These are phyloP conservation scores for Periconia sp. DNA, from an alignment of 2,329 filamentous ascomycete genomes.

Conservation along the genomic window DNA sequence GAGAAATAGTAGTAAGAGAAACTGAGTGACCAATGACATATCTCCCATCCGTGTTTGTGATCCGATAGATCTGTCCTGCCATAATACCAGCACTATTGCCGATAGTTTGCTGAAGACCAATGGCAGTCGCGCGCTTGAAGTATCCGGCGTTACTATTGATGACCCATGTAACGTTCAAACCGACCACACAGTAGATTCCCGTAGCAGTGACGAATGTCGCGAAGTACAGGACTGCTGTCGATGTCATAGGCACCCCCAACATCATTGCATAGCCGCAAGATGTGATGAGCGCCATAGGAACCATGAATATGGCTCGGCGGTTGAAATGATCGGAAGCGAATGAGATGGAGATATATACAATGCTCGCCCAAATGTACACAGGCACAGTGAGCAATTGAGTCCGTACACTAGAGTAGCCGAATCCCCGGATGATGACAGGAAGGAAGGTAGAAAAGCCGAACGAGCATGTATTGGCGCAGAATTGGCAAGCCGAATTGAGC, in stretches of 20 bases:
- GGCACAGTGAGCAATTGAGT: constrained; percentile 41
- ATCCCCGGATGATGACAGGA: constrained; percentile 36
- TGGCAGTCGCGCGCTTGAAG: constrained; percentile 20
- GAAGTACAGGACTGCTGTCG: constrained; percentile 51
- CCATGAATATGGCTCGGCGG: constrained; percentile 33
- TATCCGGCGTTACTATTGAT: constrained; percentile 54
- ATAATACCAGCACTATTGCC: constrained; percentile 62
- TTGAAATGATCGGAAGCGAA: constrained; percentile 33
- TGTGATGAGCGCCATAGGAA: constrained; percentile 41
- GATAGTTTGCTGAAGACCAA: constrained; percentile 30
- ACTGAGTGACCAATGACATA: constrained; percentile 19
- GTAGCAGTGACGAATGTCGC: constrained; percentile 56
- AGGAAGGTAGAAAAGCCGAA: constrained; percentile 36
- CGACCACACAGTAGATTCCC: constrained; percentile 60
- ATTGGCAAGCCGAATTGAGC: constrained; percentile 53
- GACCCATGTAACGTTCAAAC: constrained; percentile 61
- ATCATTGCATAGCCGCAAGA: constrained; percentile 57
- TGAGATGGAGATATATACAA: constrained; percentile 29
- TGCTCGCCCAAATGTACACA: constrained; percentile 33
- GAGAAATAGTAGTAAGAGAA: constrained; percentile 34
- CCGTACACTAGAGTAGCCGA: constrained; percentile 29
- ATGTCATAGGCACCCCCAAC: constrained; percentile 13
- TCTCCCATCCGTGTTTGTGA: constrained; percentile 13
- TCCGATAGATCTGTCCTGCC: constrained; percentile 45
- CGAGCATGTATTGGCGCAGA: constrained; percentile 29